Evolutionary conservation across 495 filamentous ascomycete genomes (phyloP), one percentile per base, ranked within the genome.

Genomic region (Bacidia rubella): DNA sequence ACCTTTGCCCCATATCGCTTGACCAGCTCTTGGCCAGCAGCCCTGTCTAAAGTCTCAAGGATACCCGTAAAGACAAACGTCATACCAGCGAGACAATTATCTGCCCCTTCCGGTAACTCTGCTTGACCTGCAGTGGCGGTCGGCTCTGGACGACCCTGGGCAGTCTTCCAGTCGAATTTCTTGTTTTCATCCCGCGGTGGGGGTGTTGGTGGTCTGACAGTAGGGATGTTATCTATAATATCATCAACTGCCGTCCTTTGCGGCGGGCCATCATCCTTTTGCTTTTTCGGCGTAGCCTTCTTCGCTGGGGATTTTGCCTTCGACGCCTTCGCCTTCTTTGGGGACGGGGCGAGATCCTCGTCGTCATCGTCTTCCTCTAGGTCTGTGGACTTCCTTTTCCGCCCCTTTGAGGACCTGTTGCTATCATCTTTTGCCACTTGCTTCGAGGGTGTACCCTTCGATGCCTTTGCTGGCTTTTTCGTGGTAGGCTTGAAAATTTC

Each of bases 11-110:
- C 93, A 66, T 95, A 87, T 51, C 82, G 79, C 63, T 97, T 97
- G 21, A 97, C 86, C 3, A 99, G 69, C 26, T 76, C 78, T 54
- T 90, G 85, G 22, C 82, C 93, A 53, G 93, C 87, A n/a, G 89
- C 85, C 49, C 92, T 80, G 23, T 81, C 82, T 44, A 96, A 70
- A 0, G 75, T 81, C 35, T 85, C 76, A 26, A 95, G 72, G 19
- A 95, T 69, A 21, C 92, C 92, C 12, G 92, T 97, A 56, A 99
- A 99, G n/a, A 99, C 92, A 60, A 99, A 99, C 0, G 81, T 80
- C 53, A 97, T 70, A n/a, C 92, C 93, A 41, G 86, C 80, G 47
- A 99, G 74, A 63, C 92, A 99, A 58, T 96, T 90, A 15, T 92
- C 86, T 48, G 79, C 82, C 7, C 92, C 92, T 24, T 74, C 73